A percentile compares a stretch with the other conserved stretches of the same genome.
Evolutionary conservation across 176 grass and related monocot species (phyloP).

Genomic region (Oryza australiensis): DNA sequence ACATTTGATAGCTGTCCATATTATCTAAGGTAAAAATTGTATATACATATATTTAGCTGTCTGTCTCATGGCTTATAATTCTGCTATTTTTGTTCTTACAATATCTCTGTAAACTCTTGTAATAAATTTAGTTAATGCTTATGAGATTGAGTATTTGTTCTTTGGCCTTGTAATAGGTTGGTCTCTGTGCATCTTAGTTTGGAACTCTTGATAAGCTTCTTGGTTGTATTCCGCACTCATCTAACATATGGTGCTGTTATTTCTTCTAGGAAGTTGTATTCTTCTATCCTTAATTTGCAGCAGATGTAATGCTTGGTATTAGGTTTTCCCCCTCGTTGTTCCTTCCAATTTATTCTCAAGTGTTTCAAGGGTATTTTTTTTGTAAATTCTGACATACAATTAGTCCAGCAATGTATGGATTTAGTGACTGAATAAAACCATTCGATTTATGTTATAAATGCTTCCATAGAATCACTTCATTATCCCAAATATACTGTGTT

Average conservation of each 20-base stretch:
- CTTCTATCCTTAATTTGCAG: neutral
- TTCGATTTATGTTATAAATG: neutral
- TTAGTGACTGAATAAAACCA: neutral
- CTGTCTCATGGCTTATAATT: neutral
- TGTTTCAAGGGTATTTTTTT: neutral
- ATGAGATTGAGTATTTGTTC: neutral
- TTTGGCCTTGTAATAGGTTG: neutral
- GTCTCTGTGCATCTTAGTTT: neutral
- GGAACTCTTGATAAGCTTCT: slow-evolving; percentile 11
- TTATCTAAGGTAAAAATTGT: slow-evolving; percentile 83
- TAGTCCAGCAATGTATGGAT: neutral
- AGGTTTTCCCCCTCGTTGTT: neutral
- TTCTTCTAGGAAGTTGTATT: slow-evolving; percentile 16
- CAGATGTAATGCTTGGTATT: slow-evolving; percentile 1
- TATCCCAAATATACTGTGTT: neutral
- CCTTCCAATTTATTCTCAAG: neutral
- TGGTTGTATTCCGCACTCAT: neutral
- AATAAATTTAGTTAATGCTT: neutral
- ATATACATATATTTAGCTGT: slow-evolving; percentile 4
- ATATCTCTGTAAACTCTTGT: slow-evolving; percentile 1
- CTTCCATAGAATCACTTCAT: neutral
- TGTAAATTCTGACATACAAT: neutral
- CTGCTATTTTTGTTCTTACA: neutral
- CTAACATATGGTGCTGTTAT: neutral
- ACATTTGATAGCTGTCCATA: slow-evolving; percentile 90